These are phyloP conservation scores for Beauveria sp. DNA, from an alignment of 2,329 filamentous ascomycete species.

Conservation along the genomic window DNA sequence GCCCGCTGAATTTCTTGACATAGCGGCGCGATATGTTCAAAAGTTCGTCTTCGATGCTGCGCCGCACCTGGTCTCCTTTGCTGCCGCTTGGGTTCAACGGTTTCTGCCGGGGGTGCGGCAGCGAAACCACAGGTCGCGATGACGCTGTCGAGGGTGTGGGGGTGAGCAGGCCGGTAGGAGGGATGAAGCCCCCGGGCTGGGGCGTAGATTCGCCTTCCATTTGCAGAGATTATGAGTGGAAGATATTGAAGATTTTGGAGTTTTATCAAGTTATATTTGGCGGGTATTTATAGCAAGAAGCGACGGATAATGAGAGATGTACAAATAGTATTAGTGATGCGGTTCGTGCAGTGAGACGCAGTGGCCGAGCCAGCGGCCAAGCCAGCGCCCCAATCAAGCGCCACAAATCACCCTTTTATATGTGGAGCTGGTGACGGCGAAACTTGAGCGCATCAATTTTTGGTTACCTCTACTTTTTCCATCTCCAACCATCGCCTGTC, in stretches of 20 bases:
- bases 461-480: neutral
- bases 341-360: neutral
- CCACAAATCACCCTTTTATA: conserved; percentile 9
- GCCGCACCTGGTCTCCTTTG: conserved; percentile 52
- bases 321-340: conserved; percentile 3
- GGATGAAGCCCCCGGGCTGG: conserved; percentile 46
- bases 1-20: conserved; percentile 48
- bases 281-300: neutral
- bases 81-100: conserved; percentile 47
- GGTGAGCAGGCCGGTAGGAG: conserved; percentile 38
- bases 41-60: conserved; percentile 48
- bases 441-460: conserved; percentile 6
- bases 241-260: too few species aligned
- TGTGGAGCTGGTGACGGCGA: conserved; percentile 1
- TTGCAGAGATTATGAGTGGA: neutral
- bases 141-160: conserved; percentile 46
- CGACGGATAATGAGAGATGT: neutral
- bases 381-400: neutral
- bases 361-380: neutral
- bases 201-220: conserved; percentile 20
- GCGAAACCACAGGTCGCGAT: conserved; percentile 26
- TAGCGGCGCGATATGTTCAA: conserved; percentile 49
- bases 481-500: neutral
- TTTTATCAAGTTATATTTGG: neutral
- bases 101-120: conserved; percentile 49